These are phyloP conservation scores for Cercospora sp. DNA, from an alignment of 2,329 filamentous ascomycete species.

Conservation along the genomic window DNA sequence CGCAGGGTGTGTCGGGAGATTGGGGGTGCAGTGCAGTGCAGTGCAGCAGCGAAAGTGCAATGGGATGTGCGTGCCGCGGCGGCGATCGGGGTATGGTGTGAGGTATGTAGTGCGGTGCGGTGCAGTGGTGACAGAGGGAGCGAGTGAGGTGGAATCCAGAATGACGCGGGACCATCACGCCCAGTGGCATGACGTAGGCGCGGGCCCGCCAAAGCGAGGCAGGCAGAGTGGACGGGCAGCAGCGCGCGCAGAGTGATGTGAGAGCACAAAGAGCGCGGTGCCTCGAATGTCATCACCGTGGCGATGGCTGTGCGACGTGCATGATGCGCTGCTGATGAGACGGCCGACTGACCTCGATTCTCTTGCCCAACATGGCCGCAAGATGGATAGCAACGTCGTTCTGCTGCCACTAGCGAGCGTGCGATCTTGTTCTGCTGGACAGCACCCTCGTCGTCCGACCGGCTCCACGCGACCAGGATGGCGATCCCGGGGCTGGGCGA, in stretches of 20 bases:
- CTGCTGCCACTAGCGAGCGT: neutral
- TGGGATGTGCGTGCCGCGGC: neutral
- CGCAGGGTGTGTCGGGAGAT: too few species aligned
- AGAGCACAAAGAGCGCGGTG: too few species aligned
- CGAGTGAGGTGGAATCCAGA: neutral
- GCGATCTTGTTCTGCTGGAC: neutral
- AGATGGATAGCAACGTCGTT: neutral
- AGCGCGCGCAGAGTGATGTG: neutral
- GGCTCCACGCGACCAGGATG: neutral
- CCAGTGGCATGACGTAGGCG: neutral
- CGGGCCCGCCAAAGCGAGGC: neutral
- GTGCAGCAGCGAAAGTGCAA: neutral
- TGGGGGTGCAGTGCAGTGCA: too few species aligned
- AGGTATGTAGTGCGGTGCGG: neutral
- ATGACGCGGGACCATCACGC: neutral
- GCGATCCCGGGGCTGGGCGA: neutral
- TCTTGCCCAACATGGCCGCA: constrained; percentile 10
- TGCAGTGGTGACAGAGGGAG: neutral
- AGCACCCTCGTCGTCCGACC: neutral
- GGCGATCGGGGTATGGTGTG: neutral
- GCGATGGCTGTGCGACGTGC: neutral
- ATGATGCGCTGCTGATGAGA: neutral
- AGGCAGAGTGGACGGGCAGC: neutral
- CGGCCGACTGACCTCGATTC: constrained; percentile 17
- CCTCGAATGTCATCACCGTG: neutral